A percentile compares a stretch with the other conserved stretches of the same genome.
These are phyloP conservation scores for Trametes elegans DNA, from an alignment of 768 basidiomycete species.

Conservation along the genomic window DNA sequence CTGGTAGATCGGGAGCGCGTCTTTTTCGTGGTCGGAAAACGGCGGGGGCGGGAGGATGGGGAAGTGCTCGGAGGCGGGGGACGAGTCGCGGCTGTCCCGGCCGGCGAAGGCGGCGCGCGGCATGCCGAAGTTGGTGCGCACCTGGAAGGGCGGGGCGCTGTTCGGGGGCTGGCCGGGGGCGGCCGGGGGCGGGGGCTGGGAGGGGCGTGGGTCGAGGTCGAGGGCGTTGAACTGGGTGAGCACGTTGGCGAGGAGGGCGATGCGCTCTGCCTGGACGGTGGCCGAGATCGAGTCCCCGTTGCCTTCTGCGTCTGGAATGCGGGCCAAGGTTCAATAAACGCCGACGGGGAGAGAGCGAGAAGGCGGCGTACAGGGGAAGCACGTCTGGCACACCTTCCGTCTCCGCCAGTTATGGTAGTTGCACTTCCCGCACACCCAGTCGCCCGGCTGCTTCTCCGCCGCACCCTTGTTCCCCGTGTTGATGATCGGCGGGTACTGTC, in stretches of 20 bases:
- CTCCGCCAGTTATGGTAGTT: conserved; percentile 87
- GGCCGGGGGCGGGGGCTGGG: conserved; percentile 16
- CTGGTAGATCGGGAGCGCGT: conserved; percentile 64
- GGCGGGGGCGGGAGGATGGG: conserved; percentile 10
- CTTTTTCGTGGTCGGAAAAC: conserved; percentile 5
- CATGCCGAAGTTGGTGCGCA: not conserved
- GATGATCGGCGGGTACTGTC: conserved; percentile 78
- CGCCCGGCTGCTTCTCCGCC: conserved; percentile 68
- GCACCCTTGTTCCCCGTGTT: conserved; percentile 89
- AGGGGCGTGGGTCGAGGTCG: conserved; percentile 18
- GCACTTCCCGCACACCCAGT: conserved; percentile 74
- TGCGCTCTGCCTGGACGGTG: conserved; percentile 82
- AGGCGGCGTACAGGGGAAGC: conserved; percentile 66
- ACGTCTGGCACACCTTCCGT: conserved; percentile 87
- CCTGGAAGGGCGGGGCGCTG: conserved; percentile 12
- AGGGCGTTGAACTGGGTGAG: conserved; percentile 45
- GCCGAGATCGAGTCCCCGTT: conserved; percentile 86
- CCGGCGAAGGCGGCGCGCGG: not conserved
- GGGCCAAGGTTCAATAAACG: conserved; percentile 6
- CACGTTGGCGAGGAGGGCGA: conserved; percentile 74
- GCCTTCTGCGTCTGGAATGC: conserved; percentile 82
- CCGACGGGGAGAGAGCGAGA: conserved; percentile 4
- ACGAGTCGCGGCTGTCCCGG: conserved; percentile 4
- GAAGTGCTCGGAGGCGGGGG: conserved; percentile 10
- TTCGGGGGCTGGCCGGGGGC: conserved; percentile 1